Evolutionary conservation across 495 filamentous ascomycete species (phyloP).

Genomic region (Parachaetomium inaequale): DNA sequence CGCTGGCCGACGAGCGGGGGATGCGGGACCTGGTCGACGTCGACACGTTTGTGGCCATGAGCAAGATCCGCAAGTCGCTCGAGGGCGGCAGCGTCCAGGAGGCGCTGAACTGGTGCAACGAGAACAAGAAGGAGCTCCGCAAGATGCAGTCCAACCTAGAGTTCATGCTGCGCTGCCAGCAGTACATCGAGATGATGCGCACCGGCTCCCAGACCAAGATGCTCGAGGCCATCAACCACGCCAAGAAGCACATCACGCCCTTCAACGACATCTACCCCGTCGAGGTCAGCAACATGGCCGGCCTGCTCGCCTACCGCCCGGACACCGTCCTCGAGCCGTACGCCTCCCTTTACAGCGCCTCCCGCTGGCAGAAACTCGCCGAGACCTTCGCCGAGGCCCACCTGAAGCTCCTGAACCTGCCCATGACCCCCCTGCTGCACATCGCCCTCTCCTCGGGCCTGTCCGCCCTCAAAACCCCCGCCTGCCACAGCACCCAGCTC

Average conservation of each 20-base stretch:
- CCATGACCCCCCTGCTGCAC: slow-evolving; percentile 78
- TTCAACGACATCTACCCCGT: slow-evolving; percentile 62
- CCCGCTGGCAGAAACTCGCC: slow-evolving; percentile 74
- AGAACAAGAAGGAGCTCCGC: slow-evolving; percentile 83
- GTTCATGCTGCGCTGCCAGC: slow-evolving; percentile 90
- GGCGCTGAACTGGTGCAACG: slow-evolving; percentile 82
- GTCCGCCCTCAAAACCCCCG: slow-evolving; percentile 91
- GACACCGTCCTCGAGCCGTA: slow-evolving; percentile 47
- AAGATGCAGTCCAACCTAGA: slow-evolving; percentile 86
- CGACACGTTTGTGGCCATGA: slow-evolving; percentile 80
- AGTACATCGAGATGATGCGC: slow-evolving; percentile 87
- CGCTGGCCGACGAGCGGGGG: slow-evolving; percentile 65
- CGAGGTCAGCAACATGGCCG: slow-evolving; percentile 70
- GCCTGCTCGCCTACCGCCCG: slow-evolving; percentile 71
- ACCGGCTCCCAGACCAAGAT: slow-evolving; percentile 56
- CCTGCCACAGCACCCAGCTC: slow-evolving; percentile 65
- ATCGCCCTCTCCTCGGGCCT: slow-evolving; percentile 88
- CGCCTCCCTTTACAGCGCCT: slow-evolving; percentile 60
- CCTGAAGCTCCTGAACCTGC: slow-evolving; percentile 81
- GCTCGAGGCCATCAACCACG: slow-evolving; percentile 74
- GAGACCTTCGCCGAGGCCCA: slow-evolving; percentile 80
- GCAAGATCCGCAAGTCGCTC: slow-evolving; percentile 67
- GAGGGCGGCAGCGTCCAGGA: slow-evolving; percentile 67
- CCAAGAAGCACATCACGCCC: slow-evolving; percentile 70
- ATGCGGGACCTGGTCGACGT: slow-evolving; percentile 77